These are phyloP conservation scores for Xylaria bambusicola DNA, from an alignment of 495 filamentous ascomycete species.

Conservation along the genomic window DNA sequence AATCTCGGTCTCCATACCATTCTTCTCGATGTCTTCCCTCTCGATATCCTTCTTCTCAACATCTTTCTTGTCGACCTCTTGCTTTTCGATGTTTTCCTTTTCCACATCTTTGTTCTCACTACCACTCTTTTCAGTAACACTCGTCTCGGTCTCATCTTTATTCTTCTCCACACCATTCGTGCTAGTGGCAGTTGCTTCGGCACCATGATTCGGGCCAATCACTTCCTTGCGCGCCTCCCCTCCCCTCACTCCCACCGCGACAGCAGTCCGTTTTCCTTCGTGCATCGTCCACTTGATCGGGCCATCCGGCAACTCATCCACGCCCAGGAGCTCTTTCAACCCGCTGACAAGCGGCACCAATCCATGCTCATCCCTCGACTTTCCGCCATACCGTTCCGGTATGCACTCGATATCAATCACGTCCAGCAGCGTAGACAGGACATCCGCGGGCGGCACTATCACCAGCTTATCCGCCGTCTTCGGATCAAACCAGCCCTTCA, in stretches of 20 bases:
- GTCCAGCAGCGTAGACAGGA: conserved; percentile 5
- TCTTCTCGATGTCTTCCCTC: no score
- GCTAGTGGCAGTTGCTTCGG: no score
- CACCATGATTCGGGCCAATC: not conserved
- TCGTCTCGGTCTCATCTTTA: no score
- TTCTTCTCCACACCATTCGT: no score
- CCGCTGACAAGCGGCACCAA: not conserved
- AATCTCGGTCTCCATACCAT: no score
- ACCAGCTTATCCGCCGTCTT: conserved; percentile 6
- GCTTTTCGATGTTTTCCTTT: no score
- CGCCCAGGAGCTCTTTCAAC: conserved; percentile 5
- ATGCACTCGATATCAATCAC: conserved; percentile 10
- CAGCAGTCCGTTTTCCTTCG: conserved; percentile 7
- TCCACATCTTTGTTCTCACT: no score
- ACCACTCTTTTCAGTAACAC: no score
- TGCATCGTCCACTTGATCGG: conserved; percentile 10
- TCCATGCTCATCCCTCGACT: not conserved
- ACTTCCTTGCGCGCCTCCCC: conserved; percentile 4
- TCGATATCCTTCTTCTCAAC: no score
- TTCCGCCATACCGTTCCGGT: conserved; percentile 9
- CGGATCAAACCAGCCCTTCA: conserved; percentile 13
- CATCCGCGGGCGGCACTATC: not conserved
- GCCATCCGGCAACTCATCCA: conserved; percentile 2
- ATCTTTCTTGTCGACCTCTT: no score
- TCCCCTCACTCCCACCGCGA: conserved; percentile 4